Base-by-base conservation (phyloP, 768 basidiomycete species). In the Psilocybe cubensis region DNA sequence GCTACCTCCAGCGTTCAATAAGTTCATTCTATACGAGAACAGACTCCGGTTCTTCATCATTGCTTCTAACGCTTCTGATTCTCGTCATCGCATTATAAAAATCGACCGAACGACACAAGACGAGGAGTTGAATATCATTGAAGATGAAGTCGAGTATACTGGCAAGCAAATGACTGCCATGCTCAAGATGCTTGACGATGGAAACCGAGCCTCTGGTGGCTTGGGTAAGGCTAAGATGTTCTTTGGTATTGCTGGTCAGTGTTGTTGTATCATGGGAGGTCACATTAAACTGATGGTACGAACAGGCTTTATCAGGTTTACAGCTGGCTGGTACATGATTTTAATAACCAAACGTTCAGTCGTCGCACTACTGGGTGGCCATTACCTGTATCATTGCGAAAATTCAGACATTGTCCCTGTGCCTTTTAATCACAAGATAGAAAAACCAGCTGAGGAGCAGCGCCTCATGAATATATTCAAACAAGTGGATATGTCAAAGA, bases 401-500 rank as follows among this genome's bases (percentile, higher is more conserved):
- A 88, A 83, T 63, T 92, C 94, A 1, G 91, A 94, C 29, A 87
- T 96, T 29, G 74, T 94, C 12, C 86, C 92, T 2, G 79, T 98
- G 24, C 83, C 83, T 17, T 83, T 83, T 65, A 90, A 85, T 58
- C 92, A 89, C 74, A 94, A 89, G 74, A 73, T 94, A 18, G 96
- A 97, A 43, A 90, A 91, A 62, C 89, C 89, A 0, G 80, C 91
- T 0, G 94, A 97, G 66, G 96, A 98, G 68, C 90, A 91, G 66
- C 86, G 93, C 8, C 79, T 95, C 29, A 85, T 96, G 77, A 89
- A 86, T 58, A 84, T 92, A 8, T 99, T 98, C 79, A 95, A 94
- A 69, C 93, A 96, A 71, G 95, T 98, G 1, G 96, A 99, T 67
- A 86, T 98, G 82, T 89, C 91, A n/a, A 98, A 98, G 76, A 98